Base-by-base conservation (phyloP, 2,329 filamentous ascomycete species). In the Aureobasidium sp. region DNA sequence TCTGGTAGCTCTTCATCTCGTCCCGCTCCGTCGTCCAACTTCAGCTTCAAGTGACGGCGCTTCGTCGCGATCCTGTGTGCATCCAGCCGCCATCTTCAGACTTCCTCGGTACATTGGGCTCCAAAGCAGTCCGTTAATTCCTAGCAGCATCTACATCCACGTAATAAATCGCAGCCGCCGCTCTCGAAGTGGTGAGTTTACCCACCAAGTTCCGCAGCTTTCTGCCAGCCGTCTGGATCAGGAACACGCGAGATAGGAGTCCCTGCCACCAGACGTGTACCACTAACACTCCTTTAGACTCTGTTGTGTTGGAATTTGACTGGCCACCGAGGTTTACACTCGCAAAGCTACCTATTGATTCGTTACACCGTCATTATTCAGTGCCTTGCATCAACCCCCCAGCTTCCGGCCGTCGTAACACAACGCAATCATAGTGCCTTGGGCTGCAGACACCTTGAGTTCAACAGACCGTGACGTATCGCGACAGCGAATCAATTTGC, bases 401-500 rank as follows among this genome's bases (percentile, higher is more conserved):
- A n/a, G n/a, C 45, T 49, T 52, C 59, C 52, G 45, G 52, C 54
- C 13, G 16, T 36, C 54, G 62, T 65, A 53, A 44, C 58, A 65
- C 63, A 62, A 59, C 52, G 50, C 50, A 21, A 21, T 21, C 21
- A 54, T 64, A 53, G 52, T 48, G 61, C 54, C 55, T 61, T 53
- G 57, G 52, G 61, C 47, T 48, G 52, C 57, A 62, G 52, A 52
- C 32, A 50, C n/a, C 25, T 59, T 61, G 61, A 41, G 36, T 57
- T 62, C 49, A 60, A 49, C 59, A 60, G 42, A 63, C 53, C 54
- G 67, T 70, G 69, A 71, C 69, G 69, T 71, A 69, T 65, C 54
- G 54, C 55, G 67, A 65, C 68, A 68, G 65, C 68, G 68, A 70
- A 69, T 69, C 68, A 48, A 67, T 59, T 34, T 69, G 67, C 69